Conservation (phyloP, 1,139 yeast genomes). For the Geotrichum bryndzae region DNA sequence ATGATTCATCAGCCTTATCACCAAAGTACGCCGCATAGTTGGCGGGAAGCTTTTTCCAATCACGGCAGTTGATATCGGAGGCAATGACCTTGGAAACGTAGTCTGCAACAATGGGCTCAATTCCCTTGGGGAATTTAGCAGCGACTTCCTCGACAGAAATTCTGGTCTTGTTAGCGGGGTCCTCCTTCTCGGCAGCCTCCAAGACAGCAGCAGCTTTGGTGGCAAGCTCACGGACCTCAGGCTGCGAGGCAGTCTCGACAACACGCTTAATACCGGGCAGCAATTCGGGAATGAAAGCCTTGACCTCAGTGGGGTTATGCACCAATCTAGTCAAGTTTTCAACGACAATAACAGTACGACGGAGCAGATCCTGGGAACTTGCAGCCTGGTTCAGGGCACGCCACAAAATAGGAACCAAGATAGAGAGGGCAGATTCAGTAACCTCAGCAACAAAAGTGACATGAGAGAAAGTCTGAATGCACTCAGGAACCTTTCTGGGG, state of each 20-base stretch:
- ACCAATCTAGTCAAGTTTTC: slow-evolving; percentile 94
- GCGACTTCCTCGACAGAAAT: slow-evolving; percentile 47
- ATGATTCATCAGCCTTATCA: slow-evolving; percentile 35
- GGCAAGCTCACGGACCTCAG: slow-evolving; percentile 94
- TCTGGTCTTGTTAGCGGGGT: slow-evolving; percentile 73
- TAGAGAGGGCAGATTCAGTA: slow-evolving; percentile 87
- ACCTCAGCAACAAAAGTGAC: slow-evolving; percentile 98
- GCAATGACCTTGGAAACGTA: slow-evolving; percentile 56
- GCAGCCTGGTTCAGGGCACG: slow-evolving; percentile 85
- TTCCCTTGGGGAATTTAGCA: slow-evolving; percentile 23
- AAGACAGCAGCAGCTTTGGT: slow-evolving; percentile 75
- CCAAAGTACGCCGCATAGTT: slow-evolving; percentile 39
- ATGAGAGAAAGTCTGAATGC: slow-evolving; percentile 82
- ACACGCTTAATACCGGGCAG: slow-evolving; percentile 89
- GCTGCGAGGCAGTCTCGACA: slow-evolving; percentile 82
- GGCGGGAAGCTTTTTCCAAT: slow-evolving; percentile 69
- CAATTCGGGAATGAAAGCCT: slow-evolving; percentile 74
- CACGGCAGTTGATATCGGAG: slow-evolving; percentile 81
- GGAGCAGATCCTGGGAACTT: slow-evolving; percentile 88
- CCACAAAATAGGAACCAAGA: slow-evolving; percentile 86
- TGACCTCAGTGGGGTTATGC: slow-evolving; percentile 88
- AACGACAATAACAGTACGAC: slow-evolving; percentile 93
- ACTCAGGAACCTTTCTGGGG: slow-evolving; percentile 80
- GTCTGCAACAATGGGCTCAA: slow-evolving; percentile 36
- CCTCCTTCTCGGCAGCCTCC: slow-evolving; percentile 66